Evolutionary conservation across 2,329 filamentous ascomycete species (phyloP), one percentile per base, ranked within the genome.

Genomic region (Hymenoscyphus fructigenus): DNA sequence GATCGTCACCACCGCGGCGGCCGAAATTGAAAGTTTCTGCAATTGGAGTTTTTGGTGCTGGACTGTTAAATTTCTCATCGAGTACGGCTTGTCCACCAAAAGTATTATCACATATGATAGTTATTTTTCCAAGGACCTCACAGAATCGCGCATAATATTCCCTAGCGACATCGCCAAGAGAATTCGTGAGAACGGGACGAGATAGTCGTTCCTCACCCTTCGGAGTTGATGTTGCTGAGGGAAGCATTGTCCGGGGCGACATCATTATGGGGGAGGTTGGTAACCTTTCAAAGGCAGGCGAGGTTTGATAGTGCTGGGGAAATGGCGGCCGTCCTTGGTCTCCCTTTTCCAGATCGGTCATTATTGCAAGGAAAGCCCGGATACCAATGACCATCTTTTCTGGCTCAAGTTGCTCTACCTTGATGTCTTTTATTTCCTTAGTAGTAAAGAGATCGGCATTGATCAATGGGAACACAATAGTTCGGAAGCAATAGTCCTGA

Each of bases 361-460:
- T 94, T 70, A 98, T 92, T 36, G 91, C 91, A 32, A 99, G 83
- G 75, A 98, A 99, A 2, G 95, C 91, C 68, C 93, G 87, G 68
- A 99, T 99, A 2, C 93, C 95, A 71, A 99, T 91, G n/a, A 98
- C 94, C 79, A 97, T 96, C 72, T 92, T 90, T 75, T 99, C 96
- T 0, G 96, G 95, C 67, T 99, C 95, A 67, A 99, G 84, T 74
- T 96, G 92, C 74, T 98, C 95, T 32, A 97, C 91, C 73, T 87
- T 92, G 41, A 66, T 61, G 26, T 66, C 67, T 74, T 88, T 93
- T 34, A 76, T 84, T 68, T 91, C 81, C 63, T 69, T 71, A 20
- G 88, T 86, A 32, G 85, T 83, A 75, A 97, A 95, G n/a, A 93
- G 81, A 61, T 97, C 94, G 1, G 93, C 92, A 75, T 96, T 97